These are phyloP conservation scores for Parafenestella ontariensis DNA, from an alignment of 2,329 filamentous ascomycete species.

Conservation along the genomic window DNA sequence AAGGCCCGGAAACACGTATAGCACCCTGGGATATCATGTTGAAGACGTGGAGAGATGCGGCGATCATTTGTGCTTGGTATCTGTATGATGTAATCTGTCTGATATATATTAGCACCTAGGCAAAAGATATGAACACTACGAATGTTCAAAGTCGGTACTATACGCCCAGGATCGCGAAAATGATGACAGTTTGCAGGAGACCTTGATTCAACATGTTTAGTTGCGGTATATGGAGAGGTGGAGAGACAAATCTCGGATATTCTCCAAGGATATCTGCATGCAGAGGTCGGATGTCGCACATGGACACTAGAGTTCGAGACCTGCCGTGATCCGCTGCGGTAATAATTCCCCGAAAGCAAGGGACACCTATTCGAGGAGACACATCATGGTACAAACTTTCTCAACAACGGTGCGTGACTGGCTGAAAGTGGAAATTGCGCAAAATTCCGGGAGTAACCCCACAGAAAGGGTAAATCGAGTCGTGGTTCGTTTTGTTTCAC, in stretches of 20 bases:
- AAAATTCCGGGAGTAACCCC: neutral
- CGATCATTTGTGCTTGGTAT: neutral
- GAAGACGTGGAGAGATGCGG: neutral
- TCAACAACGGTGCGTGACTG: neutral
- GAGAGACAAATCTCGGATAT: neutral
- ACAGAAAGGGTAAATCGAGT: neutral
- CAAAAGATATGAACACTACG: neutral
- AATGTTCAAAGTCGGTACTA: neutral
- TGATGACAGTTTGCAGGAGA: neutral
- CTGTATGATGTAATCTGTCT: neutral
- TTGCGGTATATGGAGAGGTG: neutral
- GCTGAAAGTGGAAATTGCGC: slow-evolving; percentile 4
- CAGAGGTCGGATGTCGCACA: neutral
- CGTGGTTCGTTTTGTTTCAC: neutral
- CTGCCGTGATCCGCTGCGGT: neutral
- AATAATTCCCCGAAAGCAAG: slow-evolving; percentile 8
- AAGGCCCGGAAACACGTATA: neutral
- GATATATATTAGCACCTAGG: neutral
- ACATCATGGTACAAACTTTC: neutral
- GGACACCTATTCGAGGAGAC: neutral
- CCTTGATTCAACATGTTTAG: neutral
- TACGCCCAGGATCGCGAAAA: neutral
- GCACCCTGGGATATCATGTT: neutral
- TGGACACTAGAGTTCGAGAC: neutral
- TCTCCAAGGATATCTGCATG: slow-evolving; percentile 1